Evolutionary conservation across 2,329 filamentous ascomycete species (phyloP), one percentile per base, ranked within the genome.

Genomic region (Boeremia lycopersici): DNA sequence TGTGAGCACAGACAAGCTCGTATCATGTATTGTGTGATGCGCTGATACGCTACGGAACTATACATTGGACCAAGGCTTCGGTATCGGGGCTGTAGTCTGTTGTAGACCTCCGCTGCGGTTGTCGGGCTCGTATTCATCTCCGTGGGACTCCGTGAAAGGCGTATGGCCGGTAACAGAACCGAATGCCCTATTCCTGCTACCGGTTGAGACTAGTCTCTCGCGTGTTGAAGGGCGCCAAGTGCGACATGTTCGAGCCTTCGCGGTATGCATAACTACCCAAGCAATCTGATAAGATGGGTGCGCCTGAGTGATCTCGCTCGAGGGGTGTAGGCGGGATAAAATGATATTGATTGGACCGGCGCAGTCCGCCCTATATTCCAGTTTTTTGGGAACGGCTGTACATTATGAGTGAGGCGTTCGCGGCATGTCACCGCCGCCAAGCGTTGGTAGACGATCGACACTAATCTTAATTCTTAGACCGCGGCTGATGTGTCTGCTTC

Each of bases 341-440:
- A 23, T 5, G 19, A 23, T 23, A 23, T 2, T 23, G 19, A 23
- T 23, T 23, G 19, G 19, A 23, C 19, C 19, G 19, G 19, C 19
- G 19, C 19, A 3, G 19, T 23, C 5, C 19, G 5, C 19, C 19
- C 19, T 5, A 23, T 23, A 23, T 23, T 23, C 19, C 19, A 23
- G 19, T 23, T 23, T 23, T 23, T 5, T 23, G 19, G 19, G 19
- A 23, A 23, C 19, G 19, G 19, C 5, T 23, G 19, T 23, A 23
- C 19, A 3, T 6, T 6, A 6, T 9, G 28, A 19, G 26, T 12
- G 38, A 45, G 45, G 34, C 45, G 29, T 54, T 35, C 13, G 36
- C 35, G 29, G 40, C 40, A 49, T 49, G 40, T 55, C 52, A 55
- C 52, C 49, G 28, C 43, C 25, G 40, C 35, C 11, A 35, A 11